These are phyloP conservation scores for Ogataea naganishii DNA, from an alignment of 805 yeast species.

Conservation along the genomic window DNA sequence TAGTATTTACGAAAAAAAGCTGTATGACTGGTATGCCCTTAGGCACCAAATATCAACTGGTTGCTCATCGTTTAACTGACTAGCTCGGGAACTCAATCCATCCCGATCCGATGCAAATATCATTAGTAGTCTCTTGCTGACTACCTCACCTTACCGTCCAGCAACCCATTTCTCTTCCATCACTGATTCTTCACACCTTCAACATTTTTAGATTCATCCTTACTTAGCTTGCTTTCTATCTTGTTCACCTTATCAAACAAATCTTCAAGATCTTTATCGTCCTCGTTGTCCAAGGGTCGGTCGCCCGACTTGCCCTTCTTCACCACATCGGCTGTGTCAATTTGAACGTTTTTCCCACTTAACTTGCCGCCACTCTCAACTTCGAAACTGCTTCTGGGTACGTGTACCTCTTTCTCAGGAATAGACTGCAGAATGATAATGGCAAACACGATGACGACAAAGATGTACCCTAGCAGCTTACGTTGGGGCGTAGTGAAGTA, in stretches of 20 bases:
- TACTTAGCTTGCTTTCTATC: background rate
- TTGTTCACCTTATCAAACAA: slow-evolving; percentile 1
- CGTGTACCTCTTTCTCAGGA: slow-evolving; percentile 18
- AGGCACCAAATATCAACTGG: no score
- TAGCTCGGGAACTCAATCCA: no score
- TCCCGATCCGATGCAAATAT: no score
- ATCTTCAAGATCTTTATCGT: slow-evolving; percentile 1
- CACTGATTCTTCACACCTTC: background rate
- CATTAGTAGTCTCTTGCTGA: no score
- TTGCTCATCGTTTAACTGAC: no score
- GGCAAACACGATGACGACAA: slow-evolving; percentile 24
- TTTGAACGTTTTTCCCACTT: background rate
- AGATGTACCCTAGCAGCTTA: slow-evolving; percentile 29
- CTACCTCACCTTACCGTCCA: no score
- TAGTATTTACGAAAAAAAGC: no score
- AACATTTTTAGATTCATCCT: background rate
- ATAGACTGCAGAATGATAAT: slow-evolving; percentile 20
- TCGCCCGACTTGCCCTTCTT: background rate
- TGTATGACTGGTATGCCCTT: no score
- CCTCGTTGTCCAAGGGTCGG: slow-evolving; percentile 2
- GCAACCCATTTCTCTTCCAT: no score
- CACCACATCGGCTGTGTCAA: background rate
- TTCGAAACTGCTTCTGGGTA: no score
- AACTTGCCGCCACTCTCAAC: background rate
- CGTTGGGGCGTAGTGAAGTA: slow-evolving; percentile 40